Conservation (phyloP, 2,329 filamentous ascomycete species). For the Endothia cerciana region DNA sequence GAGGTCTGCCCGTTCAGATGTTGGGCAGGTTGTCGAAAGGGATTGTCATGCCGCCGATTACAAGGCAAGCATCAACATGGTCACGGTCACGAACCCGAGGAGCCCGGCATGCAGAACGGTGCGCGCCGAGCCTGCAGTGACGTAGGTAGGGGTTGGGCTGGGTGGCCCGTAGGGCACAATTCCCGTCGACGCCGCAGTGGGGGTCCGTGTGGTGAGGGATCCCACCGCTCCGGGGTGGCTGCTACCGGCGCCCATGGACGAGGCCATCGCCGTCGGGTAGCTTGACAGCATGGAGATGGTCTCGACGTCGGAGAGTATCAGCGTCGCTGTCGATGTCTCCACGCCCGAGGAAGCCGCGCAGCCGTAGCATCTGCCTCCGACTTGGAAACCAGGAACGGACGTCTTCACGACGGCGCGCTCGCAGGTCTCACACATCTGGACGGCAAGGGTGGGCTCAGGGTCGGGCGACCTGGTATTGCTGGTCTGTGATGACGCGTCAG, state of each 20-base stretch:
- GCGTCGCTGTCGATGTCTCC: constrained; percentile 10
- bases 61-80: constrained; percentile 11
- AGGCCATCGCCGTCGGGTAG: not conserved
- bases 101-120: constrained; percentile 3
- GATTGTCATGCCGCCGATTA: not conserved
- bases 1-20: constrained; percentile 3
- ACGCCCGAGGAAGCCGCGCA: constrained; percentile 31
- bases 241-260: not conserved
- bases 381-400: constrained; percentile 33
- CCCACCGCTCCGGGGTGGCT: not conserved
- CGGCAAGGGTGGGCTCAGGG: constrained; percentile 32
- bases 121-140: constrained; percentile 22
- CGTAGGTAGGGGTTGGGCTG: constrained; percentile 5
- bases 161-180: constrained; percentile 10
- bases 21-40: not conserved
- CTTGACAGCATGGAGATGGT: constrained; percentile 9
- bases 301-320: constrained; percentile 17
- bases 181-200: not conserved
- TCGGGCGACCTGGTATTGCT: constrained; percentile 31
- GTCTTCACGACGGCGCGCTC: constrained; percentile 33
- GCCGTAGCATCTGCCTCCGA: constrained; percentile 33
- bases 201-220: not conserved
- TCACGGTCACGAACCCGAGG: constrained; percentile 4
- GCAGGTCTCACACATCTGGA: constrained; percentile 35
- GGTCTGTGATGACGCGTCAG: constrained; percentile 28